Base-by-base conservation (phyloP, 148 eudicot species). In the Amaranthus hypochondriacus region DNA sequence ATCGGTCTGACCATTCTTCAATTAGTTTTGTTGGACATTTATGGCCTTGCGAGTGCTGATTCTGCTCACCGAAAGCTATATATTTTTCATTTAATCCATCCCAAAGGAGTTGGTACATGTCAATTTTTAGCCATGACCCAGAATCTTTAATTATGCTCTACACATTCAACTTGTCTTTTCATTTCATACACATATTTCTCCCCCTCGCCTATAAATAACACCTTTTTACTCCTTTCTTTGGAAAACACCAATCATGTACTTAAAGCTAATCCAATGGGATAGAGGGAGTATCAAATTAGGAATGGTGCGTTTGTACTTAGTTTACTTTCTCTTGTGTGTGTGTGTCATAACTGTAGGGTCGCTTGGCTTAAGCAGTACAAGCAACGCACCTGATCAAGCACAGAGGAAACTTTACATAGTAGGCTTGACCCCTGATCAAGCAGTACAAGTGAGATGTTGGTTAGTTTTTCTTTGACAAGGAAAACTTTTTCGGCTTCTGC, bases 1-100 rank as follows among this genome's bases (percentile, higher is more conserved):
- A 4, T 7, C 44, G 2, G 48, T 18, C 44, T 44, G 7, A 43
- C 0, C 46, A 6, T 62, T 43, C n/a, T 11, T 3, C 4, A 54
- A 52, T 39, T 69, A 48, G 21, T 53, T 53, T 53, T 53, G 5
- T 28, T 39, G 52, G 15, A 4, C 54, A 28, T 4, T 69, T 39
- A 4, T 3, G 13, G 58, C 13, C 56, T 85, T 81, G 93, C 90
- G 58, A 85, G 87, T 84, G 80, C 89, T 62, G 93, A 89, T 81
- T 90, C 90, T 71, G 93, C 80, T 76, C 89, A 87, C 76, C 84
- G 90, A 85, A 89, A 87, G 93, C 93, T 89, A 74, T 89, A 87
- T 82, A 90, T 89, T 55, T 44, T 65, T 9, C 14, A 58, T 64
- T 15, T 42, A 15, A 6, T 58, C 7, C 9, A 47, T 6, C 10